phyloP scores from a whole-genome alignment of 1,284 basidiomycete species.

The Rugosomyces carneus region DNA sequence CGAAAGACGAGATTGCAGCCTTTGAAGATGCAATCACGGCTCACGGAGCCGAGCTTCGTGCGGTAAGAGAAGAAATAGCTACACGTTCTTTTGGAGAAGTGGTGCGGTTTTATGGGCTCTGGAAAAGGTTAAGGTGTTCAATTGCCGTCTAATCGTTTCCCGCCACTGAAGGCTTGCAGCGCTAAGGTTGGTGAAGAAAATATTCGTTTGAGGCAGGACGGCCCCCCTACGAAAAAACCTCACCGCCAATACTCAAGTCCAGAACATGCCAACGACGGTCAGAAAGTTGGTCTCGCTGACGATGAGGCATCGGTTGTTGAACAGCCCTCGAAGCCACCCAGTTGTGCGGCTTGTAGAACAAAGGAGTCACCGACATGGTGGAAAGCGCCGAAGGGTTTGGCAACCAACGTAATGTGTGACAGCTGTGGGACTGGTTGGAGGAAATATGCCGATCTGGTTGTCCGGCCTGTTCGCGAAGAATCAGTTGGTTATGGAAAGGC shows the following conservation, averaged over 20 bases:
- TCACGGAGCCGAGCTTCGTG: conserved; percentile 74
- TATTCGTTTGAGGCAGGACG: conserved; percentile 41
- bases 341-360: conserved; percentile 75
- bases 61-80: conserved; percentile 69
- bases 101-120: conserved; percentile 78
- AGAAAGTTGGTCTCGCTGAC: conserved; percentile 46
- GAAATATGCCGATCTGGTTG: conserved; percentile 84
- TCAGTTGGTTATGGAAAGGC: conserved; percentile 39
- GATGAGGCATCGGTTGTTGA: conserved; percentile 73
- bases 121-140: conserved; percentile 69
- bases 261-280: conserved; percentile 31
- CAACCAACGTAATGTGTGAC: conserved; percentile 70
- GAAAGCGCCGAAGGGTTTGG: conserved; percentile 78
- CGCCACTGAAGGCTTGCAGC: conserved; percentile 30
- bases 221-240: conserved; percentile 34
- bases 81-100: conserved; percentile 70
- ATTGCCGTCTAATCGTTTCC: conserved; percentile 2
- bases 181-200: conserved; percentile 63
- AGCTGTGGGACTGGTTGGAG: conserved; percentile 78
- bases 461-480: conserved; percentile 66
- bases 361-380: conserved; percentile 76
- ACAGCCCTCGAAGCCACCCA: conserved; percentile 48
- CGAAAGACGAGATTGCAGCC: conserved; percentile 58
- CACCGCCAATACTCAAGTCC: conserved; percentile 35
- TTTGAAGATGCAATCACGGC: conserved; percentile 72